Evolutionary conservation across 2,329 filamentous ascomycete genomes (phyloP).

Genomic region (Ophiocordyceps australis): DNA sequence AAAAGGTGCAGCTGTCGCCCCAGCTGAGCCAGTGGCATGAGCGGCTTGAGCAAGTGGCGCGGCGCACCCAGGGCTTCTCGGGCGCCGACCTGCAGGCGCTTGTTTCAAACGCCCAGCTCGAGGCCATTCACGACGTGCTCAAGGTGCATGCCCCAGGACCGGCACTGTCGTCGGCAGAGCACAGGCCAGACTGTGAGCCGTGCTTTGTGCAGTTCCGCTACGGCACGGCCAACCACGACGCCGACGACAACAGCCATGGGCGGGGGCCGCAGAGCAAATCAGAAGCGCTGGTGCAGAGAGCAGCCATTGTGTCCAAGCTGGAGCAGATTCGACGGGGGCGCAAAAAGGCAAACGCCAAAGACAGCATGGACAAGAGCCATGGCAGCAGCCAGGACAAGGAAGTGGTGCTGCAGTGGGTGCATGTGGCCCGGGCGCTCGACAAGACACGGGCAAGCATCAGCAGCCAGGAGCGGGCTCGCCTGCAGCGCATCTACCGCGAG

Average conservation of each 20-base stretch:
- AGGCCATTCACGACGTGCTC: conserved; percentile 89
- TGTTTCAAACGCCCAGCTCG: conserved; percentile 89
- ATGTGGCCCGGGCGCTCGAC: conserved; percentile 60
- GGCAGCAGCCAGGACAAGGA: conserved; percentile 39
- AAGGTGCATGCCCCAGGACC: conserved; percentile 30
- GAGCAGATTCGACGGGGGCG: conserved; percentile 58
- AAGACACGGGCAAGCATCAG: conserved; percentile 73
- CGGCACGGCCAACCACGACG: conserved; percentile 34
- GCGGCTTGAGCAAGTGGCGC: conserved; percentile 55
- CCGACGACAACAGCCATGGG: no score
- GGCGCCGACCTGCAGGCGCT: conserved; percentile 90
- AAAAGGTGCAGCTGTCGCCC: conserved; percentile 56
- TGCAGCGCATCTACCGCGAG: conserved; percentile 74
- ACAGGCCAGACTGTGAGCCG: conserved; percentile 17
- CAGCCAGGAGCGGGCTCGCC: conserved; percentile 51
- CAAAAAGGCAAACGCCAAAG: no score
- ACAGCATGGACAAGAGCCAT: no score
- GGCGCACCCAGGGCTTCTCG: conserved; percentile 72
- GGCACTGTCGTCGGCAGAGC: conserved; percentile 13
- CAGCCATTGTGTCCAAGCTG: conserved; percentile 65
- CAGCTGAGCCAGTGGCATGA: conserved; percentile 39
- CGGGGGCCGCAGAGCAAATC: conserved; percentile 28
- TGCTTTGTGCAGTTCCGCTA: conserved; percentile 77
- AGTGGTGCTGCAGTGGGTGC: conserved; percentile 69
- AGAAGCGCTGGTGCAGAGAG: conserved; percentile 51